Evolutionary conservation across 495 filamentous ascomycete species (phyloP).

Genomic region (Neurospora pannonica): DNA sequence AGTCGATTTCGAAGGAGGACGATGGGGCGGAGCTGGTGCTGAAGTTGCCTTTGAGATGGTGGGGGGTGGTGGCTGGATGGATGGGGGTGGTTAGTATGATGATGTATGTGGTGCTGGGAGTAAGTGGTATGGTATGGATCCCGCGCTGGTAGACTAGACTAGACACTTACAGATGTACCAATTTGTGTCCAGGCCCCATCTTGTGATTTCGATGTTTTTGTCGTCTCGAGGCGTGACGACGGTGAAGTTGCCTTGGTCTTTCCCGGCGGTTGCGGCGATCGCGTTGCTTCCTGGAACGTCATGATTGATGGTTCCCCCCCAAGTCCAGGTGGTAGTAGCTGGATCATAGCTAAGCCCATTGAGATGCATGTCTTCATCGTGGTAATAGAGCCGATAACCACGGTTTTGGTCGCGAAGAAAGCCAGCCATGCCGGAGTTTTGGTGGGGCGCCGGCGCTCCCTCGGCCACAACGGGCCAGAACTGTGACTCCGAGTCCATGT

Average conservation of each 20-base stretch:
- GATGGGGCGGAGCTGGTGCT: conserved; percentile 13
- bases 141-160: too few species aligned
- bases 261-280: conserved; percentile 16
- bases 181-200: conserved; percentile 11
- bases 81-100: conserved; percentile 2
- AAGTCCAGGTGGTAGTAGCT: conserved; percentile 10
- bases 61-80: conserved; percentile 22
- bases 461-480: conserved; percentile 19
- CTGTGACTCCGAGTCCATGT: not conserved
- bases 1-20: conserved; percentile 14
- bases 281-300: conserved; percentile 15
- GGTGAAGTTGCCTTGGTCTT: conserved; percentile 21
- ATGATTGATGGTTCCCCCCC: conserved; percentile 15
- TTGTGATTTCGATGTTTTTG: conserved; percentile 17
- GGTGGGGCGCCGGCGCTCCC: conserved; percentile 8
- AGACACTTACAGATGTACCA: conserved; percentile 20
- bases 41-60: conserved; percentile 11
- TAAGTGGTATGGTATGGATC: too few species aligned
- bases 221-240: conserved; percentile 19
- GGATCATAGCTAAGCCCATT: conserved; percentile 20
- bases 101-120: too few species aligned
- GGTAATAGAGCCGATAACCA: conserved; percentile 29
- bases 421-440: conserved; percentile 19
- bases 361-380: conserved; percentile 20
- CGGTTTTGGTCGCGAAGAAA: conserved; percentile 17